These are phyloP conservation scores for Lithohypha guttulata DNA, from an alignment of 2,329 filamentous ascomycete genomes.

Conservation along the genomic window DNA sequence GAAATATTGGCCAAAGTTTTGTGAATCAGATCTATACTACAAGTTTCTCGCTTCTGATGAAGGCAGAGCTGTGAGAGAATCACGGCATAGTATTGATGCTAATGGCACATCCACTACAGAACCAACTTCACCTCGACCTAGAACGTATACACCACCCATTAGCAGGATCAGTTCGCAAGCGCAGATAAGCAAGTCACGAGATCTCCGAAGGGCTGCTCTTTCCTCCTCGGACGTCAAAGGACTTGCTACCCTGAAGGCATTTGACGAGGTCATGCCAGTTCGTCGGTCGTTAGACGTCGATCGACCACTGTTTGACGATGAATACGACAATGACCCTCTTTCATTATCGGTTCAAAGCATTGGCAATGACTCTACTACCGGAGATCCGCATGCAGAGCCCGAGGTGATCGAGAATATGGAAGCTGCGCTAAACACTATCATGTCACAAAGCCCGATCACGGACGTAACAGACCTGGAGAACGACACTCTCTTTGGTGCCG, in stretches of 20 bases:
- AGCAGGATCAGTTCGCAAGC: constrained; percentile 39
- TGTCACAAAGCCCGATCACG: constrained; percentile 59
- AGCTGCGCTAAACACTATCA: constrained; percentile 79
- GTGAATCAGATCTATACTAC: constrained; percentile 86
- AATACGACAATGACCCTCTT: constrained; percentile 59
- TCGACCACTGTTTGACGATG: constrained; percentile 66
- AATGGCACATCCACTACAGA: constrained; percentile 1
- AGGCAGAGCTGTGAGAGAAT: constrained; percentile 26
- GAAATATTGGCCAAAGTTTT: constrained; percentile 73
- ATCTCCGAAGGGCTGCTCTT: constrained; percentile 49
- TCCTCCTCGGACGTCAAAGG: constrained; percentile 50
- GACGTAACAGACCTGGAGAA: constrained; percentile 28
- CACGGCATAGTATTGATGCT: constrained; percentile 9
- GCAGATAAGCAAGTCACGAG: constrained; percentile 34
- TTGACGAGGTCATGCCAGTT: constrained; percentile 33
- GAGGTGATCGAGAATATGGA: constrained; percentile 88
- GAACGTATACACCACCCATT: constrained; percentile 33
- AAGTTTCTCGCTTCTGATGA: constrained; percentile 91
- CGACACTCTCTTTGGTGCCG: constrained; percentile 27
- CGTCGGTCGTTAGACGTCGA: constrained; percentile 59
- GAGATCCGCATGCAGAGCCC: constrained; percentile 53
- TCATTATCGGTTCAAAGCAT: constrained; percentile 68
- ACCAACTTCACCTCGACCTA: constrained; percentile 22
- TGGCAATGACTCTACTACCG: constrained; percentile 54
- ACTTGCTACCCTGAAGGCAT: constrained; percentile 32